Evolutionary conservation across 768 basidiomycete species (phyloP).

Genomic region (Daedaleopsis sinensis): DNA sequence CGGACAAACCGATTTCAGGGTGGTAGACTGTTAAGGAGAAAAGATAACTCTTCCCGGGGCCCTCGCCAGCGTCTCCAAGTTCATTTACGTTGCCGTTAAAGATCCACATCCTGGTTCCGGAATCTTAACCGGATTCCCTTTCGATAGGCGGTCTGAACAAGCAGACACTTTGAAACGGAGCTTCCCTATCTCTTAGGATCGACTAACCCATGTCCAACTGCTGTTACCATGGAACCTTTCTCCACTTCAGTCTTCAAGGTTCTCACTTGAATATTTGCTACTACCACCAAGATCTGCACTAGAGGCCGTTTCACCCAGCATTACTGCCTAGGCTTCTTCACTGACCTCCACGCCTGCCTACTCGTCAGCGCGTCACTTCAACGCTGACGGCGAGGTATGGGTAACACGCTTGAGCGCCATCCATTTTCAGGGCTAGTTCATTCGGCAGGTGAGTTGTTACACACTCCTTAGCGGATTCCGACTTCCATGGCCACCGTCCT

Average conservation of each 20-base stretch:
- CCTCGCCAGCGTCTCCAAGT: too few relatives aligned
- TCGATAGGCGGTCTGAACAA: too few relatives aligned
- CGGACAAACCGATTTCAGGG: too few relatives aligned
- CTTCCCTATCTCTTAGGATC: too few relatives aligned
- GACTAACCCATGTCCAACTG: constrained; percentile 87
- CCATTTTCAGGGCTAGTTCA: constrained; percentile 91
- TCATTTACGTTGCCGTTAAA: too few relatives aligned
- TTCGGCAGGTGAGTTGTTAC: constrained; percentile 91
- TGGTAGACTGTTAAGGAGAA: too few relatives aligned
- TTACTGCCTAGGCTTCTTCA: constrained; percentile 80
- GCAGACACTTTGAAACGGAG: too few relatives aligned
- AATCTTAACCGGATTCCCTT: too few relatives aligned
- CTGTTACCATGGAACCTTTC: constrained; percentile 88
- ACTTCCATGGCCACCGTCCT: constrained; percentile 89
- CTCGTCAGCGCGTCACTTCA: constrained; percentile 72
- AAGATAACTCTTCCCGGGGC: too few relatives aligned
- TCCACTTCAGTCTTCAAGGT: constrained; percentile 88
- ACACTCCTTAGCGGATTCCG: constrained; percentile 86
- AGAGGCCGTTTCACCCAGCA: constrained; percentile 75
- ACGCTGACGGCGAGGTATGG: constrained; percentile 82
- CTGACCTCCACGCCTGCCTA: constrained; percentile 79
- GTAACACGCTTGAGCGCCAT: constrained; percentile 87
- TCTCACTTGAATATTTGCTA: constrained; percentile 89
- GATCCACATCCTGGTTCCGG: too few relatives aligned
- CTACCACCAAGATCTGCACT: constrained; percentile 89